These are phyloP conservation scores for Hyparrhenia diplandra DNA, from an alignment of 176 grass and related monocot species.

Conservation along the genomic window DNA sequence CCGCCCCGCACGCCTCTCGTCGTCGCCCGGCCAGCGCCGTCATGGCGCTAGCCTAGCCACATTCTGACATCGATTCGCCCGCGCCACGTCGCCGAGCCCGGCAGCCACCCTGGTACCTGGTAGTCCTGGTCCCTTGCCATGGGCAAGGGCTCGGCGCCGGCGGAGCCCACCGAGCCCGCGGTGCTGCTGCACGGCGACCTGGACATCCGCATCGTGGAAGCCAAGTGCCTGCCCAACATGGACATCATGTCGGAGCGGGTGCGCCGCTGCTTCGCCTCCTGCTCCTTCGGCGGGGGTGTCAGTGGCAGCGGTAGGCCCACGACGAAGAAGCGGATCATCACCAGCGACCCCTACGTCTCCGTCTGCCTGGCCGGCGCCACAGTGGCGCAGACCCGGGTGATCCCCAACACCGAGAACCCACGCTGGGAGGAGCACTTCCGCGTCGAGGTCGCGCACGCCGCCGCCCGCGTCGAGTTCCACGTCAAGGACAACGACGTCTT, in stretches of 20 bases:
- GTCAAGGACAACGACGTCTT: conserved; percentile 80
- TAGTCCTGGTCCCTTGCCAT: background rate
- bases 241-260: conserved; percentile 66
- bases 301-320: background rate
- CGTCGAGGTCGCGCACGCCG: conserved; percentile 62
- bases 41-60: background rate
- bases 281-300: conserved; percentile 5
- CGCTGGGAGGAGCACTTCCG: conserved; percentile 75
- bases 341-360: conserved; percentile 77
- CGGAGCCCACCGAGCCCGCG: background rate
- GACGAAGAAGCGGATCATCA: conserved; percentile 53
- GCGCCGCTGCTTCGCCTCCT: conserved; percentile 49
- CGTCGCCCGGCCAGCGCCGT: background rate
- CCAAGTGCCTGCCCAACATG: conserved; percentile 68
- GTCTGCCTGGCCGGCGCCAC: conserved; percentile 62
- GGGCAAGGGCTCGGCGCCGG: conserved; percentile 6
- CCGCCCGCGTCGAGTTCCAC: conserved; percentile 47
- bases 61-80: background rate
- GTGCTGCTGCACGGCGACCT: conserved; percentile 53
- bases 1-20: background rate
- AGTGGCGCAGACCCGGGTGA: conserved; percentile 62
- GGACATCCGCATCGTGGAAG: conserved; percentile 69
- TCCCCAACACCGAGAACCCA: conserved; percentile 62
- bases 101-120: too few relatives aligned
- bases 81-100: too few relatives aligned